Percentiles rank a stretch among this genome's conserved stretches.
phyloP scores from a whole-genome alignment of 805 yeast species.

The Candida morakotiae region DNA sequence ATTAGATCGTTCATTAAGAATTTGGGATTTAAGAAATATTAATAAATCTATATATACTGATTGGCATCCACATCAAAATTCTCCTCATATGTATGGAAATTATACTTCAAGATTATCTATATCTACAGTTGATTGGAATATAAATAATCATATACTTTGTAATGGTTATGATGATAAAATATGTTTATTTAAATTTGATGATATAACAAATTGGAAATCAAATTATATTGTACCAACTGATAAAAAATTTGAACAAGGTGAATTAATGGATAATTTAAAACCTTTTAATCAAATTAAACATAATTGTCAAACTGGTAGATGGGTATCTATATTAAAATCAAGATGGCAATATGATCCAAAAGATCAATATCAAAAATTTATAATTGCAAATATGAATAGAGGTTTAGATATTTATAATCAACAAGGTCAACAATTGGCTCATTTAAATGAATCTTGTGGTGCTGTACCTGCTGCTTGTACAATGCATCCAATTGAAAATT shows the following conservation, averaged over 20 bases:
- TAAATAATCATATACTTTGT: conserved; percentile 67
- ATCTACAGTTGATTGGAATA: conserved; percentile 81
- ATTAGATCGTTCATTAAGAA: conserved; percentile 73
- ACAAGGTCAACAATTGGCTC: conserved; percentile 74
- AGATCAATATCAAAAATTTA: conserved; percentile 77
- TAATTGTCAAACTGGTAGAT: conserved; percentile 94
- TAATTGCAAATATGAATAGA: conserved; percentile 90
- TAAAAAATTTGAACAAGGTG: conserved; percentile 10
- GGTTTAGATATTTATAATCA: conserved; percentile 79
- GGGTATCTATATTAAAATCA: conserved; percentile 91
- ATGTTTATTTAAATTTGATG: conserved; percentile 48
- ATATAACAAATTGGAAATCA: conserved; percentile 22
- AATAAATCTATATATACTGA: conserved; percentile 44
- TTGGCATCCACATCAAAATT: conserved; percentile 35
- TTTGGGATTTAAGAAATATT: conserved; percentile 79
- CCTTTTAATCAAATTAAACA: conserved; percentile 70
- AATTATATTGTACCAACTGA: conserved; percentile 6
- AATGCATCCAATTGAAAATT: conserved; percentile 81
- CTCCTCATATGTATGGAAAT: conserved; percentile 54
- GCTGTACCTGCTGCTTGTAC: conserved; percentile 90
- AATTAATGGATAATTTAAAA: conserved; percentile 36
- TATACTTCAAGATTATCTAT: conserved; percentile 76
- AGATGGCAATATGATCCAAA: conserved; percentile 75
- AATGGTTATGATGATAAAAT: conserved; percentile 92
- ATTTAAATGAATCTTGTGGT: conserved; percentile 63